phyloP scores from a whole-genome alignment of 2,329 filamentous ascomycete genomes.

The Sphaerulina musiva region DNA sequence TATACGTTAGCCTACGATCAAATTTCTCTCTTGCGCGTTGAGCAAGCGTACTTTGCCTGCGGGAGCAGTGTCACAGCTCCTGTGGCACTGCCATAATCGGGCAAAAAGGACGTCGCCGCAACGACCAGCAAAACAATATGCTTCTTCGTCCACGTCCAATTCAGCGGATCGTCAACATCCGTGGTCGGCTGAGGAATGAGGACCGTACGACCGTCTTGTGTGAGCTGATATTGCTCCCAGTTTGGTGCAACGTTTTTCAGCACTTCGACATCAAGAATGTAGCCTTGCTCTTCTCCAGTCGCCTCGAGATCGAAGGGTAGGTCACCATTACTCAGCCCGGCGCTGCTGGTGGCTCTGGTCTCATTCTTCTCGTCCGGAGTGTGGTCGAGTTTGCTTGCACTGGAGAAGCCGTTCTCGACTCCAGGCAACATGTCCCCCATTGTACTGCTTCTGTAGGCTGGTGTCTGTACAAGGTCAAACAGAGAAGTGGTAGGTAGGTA shows the following conservation, averaged over 20 bases:
- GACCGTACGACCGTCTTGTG: constrained; percentile 17
- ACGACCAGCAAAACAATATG: constrained; percentile 32
- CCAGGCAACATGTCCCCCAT: neutral
- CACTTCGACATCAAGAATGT: constrained; percentile 32
- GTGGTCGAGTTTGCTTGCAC: neutral
- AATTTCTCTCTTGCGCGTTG: neutral
- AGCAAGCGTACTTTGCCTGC: constrained; percentile 3
- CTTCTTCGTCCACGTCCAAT: constrained; percentile 34
- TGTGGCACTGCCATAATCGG: constrained; percentile 13
- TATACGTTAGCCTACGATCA: neutral
- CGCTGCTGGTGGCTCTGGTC: neutral
- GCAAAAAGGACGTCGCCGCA: constrained; percentile 10
- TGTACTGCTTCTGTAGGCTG: neutral
- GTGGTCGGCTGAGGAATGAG: constrained; percentile 23
- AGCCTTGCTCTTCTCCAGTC: constrained; percentile 29
- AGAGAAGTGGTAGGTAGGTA: neutral
- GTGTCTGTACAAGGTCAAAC: neutral
- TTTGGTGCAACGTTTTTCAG: constrained; percentile 32
- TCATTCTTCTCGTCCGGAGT: neutral
- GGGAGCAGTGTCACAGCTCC: constrained; percentile 12
- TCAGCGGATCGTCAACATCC: constrained; percentile 22
- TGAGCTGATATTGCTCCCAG: constrained; percentile 37
- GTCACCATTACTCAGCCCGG: neutral
- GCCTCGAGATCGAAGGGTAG: constrained; percentile 21
- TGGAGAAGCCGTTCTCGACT: neutral